phyloP scores from a whole-genome alignment of 2,329 filamentous ascomycete genomes.

The Knoxdaviesia proteae region DNA sequence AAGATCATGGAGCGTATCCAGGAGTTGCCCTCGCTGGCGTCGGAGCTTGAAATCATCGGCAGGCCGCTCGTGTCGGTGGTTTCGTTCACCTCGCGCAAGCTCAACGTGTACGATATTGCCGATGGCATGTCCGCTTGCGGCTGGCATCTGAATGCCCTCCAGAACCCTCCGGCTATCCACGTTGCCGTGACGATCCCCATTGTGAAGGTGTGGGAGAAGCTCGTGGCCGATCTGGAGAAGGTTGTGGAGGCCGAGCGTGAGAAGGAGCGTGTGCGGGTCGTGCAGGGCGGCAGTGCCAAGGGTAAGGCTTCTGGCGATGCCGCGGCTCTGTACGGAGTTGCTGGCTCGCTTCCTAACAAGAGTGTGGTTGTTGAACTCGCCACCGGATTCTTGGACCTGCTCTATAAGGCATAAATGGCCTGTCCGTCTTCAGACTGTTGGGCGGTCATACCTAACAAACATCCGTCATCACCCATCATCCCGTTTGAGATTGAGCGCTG shows the following conservation, averaged over 20 bases:
- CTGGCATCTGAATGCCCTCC: constrained; percentile 91
- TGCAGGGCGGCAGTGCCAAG: constrained; percentile 44
- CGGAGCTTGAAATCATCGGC: constrained; percentile 63
- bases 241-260: constrained; percentile 56
- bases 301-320: constrained; percentile 57
- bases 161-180: constrained; percentile 80
- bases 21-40: constrained; percentile 42
- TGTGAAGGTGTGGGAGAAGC: constrained; percentile 55
- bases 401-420: constrained; percentile 57
- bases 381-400: constrained; percentile 72
- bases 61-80: constrained; percentile 78
- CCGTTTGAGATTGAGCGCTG: no score
- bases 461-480: no score
- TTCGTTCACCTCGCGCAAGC: constrained; percentile 62
- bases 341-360: constrained; percentile 88
- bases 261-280: constrained; percentile 52
- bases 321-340: constrained; percentile 82
- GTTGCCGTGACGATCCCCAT: constrained; percentile 83
- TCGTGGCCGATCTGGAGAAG: constrained; percentile 51
- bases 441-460: neutral
- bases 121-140: constrained; percentile 69
- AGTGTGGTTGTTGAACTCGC: constrained; percentile 81
- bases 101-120: constrained; percentile 86
- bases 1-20: constrained; percentile 58
- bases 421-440: neutral